Conservation (phyloP, 1,284 basidiomycete genomes). For the Tilletia horrida region DNA sequence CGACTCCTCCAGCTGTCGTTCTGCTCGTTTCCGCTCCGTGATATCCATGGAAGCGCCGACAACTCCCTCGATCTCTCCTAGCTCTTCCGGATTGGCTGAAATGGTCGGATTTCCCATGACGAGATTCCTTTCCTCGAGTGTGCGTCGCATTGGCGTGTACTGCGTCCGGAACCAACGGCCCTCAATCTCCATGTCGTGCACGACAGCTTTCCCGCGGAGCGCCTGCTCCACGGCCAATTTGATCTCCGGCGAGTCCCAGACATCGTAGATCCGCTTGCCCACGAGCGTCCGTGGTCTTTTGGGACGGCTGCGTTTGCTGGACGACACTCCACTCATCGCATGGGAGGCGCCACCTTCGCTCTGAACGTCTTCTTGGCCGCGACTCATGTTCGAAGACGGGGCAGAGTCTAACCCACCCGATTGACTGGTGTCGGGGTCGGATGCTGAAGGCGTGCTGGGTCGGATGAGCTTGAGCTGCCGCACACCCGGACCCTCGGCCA, state of each 20-base stretch:
- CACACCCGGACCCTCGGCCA: conserved; percentile 49
- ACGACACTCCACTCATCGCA: conserved; percentile 19
- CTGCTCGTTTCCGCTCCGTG: conserved; percentile 51
- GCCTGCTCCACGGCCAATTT: conserved; percentile 40
- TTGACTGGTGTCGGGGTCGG: conserved; percentile 29
- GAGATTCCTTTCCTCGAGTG: background rate
- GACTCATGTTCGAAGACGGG: conserved; percentile 24
- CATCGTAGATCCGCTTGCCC: conserved; percentile 41
- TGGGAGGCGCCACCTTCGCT: conserved; percentile 31
- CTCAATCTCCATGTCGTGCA: conserved; percentile 49
- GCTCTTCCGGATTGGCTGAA: background rate
- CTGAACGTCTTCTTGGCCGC: conserved; percentile 31
- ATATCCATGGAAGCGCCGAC: conserved; percentile 56
- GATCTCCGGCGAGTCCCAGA: conserved; percentile 43
- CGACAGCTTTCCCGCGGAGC: conserved; percentile 40
- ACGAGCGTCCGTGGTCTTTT: conserved; percentile 31
- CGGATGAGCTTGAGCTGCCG: conserved; percentile 41
- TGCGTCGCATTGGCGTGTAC: conserved; percentile 39
- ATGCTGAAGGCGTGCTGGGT: conserved; percentile 41
- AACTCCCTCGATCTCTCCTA: conserved; percentile 46
- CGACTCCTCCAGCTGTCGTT: conserved; percentile 48
- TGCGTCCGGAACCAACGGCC: conserved; percentile 49
- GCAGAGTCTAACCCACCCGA: conserved; percentile 27
- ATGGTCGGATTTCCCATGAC: background rate
- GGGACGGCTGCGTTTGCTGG: background rate